These are phyloP conservation scores for Penicillium coffeae DNA, from an alignment of 495 filamentous ascomycete genomes.

Conservation along the genomic window DNA sequence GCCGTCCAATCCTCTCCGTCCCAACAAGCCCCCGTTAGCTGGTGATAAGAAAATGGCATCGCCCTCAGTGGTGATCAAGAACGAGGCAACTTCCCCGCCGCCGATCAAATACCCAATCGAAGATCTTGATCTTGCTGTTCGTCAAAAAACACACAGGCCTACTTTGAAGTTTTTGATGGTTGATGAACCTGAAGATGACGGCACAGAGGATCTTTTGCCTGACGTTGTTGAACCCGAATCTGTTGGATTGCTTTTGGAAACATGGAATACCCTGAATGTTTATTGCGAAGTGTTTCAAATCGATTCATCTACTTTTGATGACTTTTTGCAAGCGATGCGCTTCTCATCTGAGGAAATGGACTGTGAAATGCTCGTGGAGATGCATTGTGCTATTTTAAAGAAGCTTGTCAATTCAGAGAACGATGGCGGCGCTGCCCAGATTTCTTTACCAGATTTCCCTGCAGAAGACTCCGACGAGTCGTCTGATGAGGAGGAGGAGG, in stretches of 20 bases:
- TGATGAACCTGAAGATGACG: conserved; percentile 44
- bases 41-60: conserved; percentile 32
- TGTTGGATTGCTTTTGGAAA: conserved; percentile 75
- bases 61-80: conserved; percentile 35
- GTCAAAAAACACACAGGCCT: conserved; percentile 60
- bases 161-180: conserved; percentile 70
- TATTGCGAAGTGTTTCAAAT: conserved; percentile 89
- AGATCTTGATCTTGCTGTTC: conserved; percentile 73
- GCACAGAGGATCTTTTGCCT: conserved; percentile 37
- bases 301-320: conserved; percentile 97
- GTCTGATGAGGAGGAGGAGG: conserved; percentile 56
- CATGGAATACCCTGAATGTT: conserved; percentile 94
- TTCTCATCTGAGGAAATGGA: conserved; percentile 72
- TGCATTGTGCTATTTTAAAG: conserved; percentile 89
- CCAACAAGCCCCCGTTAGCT: conserved; percentile 38
- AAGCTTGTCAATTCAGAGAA: conserved; percentile 73
- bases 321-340: conserved; percentile 84
- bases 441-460: conserved; percentile 73
- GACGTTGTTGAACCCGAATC: conserved; percentile 73
- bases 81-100: conserved; percentile 63
- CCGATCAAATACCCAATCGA: conserved; percentile 93
- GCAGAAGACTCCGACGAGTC: conserved; percentile 60
- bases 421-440: conserved; percentile 68
- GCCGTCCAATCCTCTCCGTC: conserved; percentile 26
- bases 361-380: conserved; percentile 84